Percentiles rank a stretch among this genome's conserved stretches.
phyloP scores from a whole-genome alignment of 1,284 basidiomycete species.

The Leccinum pallidistipes region DNA sequence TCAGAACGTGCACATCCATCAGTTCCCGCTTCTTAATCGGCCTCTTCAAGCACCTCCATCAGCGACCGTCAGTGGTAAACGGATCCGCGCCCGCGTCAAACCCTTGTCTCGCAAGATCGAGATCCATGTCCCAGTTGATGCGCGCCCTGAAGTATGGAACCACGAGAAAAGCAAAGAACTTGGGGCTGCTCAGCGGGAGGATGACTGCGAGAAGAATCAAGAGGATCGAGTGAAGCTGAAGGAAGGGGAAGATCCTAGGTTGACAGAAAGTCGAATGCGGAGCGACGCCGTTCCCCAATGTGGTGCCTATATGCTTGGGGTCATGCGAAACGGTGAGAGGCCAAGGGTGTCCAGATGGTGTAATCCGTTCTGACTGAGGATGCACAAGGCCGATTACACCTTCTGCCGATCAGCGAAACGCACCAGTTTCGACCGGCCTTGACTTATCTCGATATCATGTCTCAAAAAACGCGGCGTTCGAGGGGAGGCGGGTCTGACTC shows the following conservation, averaged over 20 bases:
- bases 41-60: conserved; percentile 75
- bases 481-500: conserved; percentile 53
- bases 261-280: conserved; percentile 66
- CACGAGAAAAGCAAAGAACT: conserved; percentile 61
- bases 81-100: conserved; percentile 71
- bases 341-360: background rate
- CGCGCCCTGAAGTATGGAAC: conserved; percentile 77
- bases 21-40: conserved; percentile 72
- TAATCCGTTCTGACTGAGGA: conserved; percentile 15
- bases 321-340: conserved; percentile 64
- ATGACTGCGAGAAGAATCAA: conserved; percentile 75
- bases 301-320: conserved; percentile 69
- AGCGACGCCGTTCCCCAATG: conserved; percentile 68
- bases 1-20: conserved; percentile 71
- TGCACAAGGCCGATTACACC: conserved; percentile 62
- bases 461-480: conserved; percentile 58
- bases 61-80: conserved; percentile 68
- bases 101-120: conserved; percentile 60
- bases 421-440: conserved; percentile 79
- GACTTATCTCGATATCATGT: conserved; percentile 72
- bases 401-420: conserved; percentile 75
- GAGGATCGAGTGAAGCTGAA: conserved; percentile 48
- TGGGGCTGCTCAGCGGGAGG: conserved; percentile 61
- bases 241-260: conserved; percentile 56
- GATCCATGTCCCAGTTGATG: conserved; percentile 75